Base-by-base conservation (phyloP, 2,329 filamentous ascomycete genomes). In the Pyrenochaeta sp. region DNA sequence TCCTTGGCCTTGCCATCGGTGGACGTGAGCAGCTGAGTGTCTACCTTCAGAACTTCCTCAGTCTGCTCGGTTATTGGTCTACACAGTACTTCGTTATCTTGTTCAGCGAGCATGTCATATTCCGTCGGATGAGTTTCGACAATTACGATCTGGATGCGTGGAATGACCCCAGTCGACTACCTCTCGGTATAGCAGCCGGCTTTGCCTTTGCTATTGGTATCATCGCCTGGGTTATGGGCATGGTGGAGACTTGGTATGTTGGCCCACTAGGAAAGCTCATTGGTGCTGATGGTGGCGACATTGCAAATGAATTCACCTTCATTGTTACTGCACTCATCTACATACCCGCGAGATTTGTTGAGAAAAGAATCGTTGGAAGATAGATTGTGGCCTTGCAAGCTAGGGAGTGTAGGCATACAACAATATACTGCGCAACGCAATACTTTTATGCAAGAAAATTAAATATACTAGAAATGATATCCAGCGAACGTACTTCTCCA, bases 191-290 rank as follows among this genome's bases (percentile, higher is more conserved):
- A 46, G 80, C 79, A 6, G 80, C 74, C 2, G 72, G 74, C 5
- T 57, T 70, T 1, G 76, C 79, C 4, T 79, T 82, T 50, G 65
- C 70, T 1, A 58, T 80, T 0, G 79, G 79, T 5, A 72, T 79
- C 1, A 59, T 79, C 5, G 75, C 74, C 7, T 86, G 84, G 76
- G 77, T 85, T 24, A 76, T 88, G 67, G 86, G 85, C 1, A 88
- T 88, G 85, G 80, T 80, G 46, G 82, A 86, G 74, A 86, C 83
- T 0, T 86, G 83, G 81, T 86, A 82, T 64, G 74, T 83, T 24
- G 84, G 83, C 2, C 72, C 71, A 24, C 56, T 75, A 19, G 72
- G 65, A 3, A 66, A 61, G 50, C 50, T 69, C 10, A 71, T 75
- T 49, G 71, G 72, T 24, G 37, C 54, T 8, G 54, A 48, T 12